Evolutionary conservation across 495 filamentous ascomycete genomes (phyloP).

Genomic region (Aspergillus kassunensis): DNA sequence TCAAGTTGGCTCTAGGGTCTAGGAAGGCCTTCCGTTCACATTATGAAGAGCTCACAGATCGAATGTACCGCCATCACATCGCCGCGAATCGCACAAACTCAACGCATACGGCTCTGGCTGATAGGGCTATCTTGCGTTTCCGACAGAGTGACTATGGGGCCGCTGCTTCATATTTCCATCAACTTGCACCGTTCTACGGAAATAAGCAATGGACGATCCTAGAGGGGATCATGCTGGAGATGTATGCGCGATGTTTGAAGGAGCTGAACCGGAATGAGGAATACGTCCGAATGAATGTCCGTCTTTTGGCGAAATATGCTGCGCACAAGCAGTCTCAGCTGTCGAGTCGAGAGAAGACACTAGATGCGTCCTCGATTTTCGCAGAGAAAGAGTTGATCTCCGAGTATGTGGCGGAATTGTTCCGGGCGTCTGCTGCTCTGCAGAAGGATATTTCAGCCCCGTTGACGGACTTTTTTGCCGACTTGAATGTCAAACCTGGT

Average conservation of each 20-base stretch:
- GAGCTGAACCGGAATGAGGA: conserved; percentile 72
- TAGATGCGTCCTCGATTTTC: conserved; percentile 30
- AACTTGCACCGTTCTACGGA: conserved; percentile 78
- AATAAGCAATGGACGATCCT: conserved; percentile 74
- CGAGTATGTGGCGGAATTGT: conserved; percentile 62
- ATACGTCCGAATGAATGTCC: conserved; percentile 69
- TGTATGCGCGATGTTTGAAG: conserved; percentile 82
- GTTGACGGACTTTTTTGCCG: conserved; percentile 68
- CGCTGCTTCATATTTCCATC: conserved; percentile 75
- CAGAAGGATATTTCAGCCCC: conserved; percentile 63
- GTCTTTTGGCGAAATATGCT: conserved; percentile 70
- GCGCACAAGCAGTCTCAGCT: conserved; percentile 32
- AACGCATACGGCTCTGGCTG: conserved; percentile 71
- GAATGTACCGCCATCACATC: conserved; percentile 67
- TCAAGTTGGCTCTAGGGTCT: conserved; percentile 30
- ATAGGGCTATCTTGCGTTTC: conserved; percentile 82
- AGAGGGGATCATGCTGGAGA: conserved; percentile 75
- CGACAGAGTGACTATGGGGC: conserved; percentile 61
- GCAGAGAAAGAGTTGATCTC: conserved; percentile 53
- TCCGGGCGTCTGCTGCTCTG: conserved; percentile 57
- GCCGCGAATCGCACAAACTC: conserved; percentile 73
- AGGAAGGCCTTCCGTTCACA: conserved; percentile 49
- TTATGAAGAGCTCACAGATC: conserved; percentile 69
- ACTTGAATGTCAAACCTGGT: conserved; percentile 63
- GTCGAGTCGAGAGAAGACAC: conserved; percentile 31